Base-by-base conservation (phyloP, 306 rosid species). In the Ormosia emarginata region DNA sequence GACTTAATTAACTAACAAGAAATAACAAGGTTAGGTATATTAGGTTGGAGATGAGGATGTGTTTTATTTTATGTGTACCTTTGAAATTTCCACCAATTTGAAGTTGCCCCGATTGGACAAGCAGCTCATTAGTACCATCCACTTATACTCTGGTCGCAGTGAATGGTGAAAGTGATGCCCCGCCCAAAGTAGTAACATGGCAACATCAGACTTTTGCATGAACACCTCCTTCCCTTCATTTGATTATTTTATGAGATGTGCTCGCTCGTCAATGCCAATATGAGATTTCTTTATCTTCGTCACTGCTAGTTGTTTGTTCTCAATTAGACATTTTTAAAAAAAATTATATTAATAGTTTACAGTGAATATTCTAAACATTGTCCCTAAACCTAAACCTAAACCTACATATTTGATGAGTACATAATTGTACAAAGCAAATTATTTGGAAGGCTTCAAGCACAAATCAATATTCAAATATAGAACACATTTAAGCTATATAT, bases 21-120 rank as follows among this genome's bases (percentile, higher is more conserved):
- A 32, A 17, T 3, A 65, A 12, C 14, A 32, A 78, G 10, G 3
- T 10, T 29, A 34, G n/a, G 46, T 30, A 14, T 24, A 24, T 24
- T 57, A 53, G 52, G 82, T 75, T 39, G 50, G 24, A 30, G 59
- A 67, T 67, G 75, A 77, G 64, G 74, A 18, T 77, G 68, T 64
- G 72, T 57, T 33, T n/a, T 17, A 17, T 40, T 74, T 49, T 13
- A 39, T n/a, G 24, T 34, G 61, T 11, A 44, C 79, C 80, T 50
- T 66, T 33, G 84, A 83, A 79, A 84, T 87, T 79, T 81, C 75
- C 85, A 84, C 87, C 77, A 89, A 80, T 72, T 84, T 40, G 87
- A 85, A 84, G 83, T 82, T 87, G 81, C 90, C 82, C 83, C 55
- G 91, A 87, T 87, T 87, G 89, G 93, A 81, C 92, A 89, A 77